Conservation (phyloP, 441 rosid genomes). For the Euphorbia celastroides region DNA sequence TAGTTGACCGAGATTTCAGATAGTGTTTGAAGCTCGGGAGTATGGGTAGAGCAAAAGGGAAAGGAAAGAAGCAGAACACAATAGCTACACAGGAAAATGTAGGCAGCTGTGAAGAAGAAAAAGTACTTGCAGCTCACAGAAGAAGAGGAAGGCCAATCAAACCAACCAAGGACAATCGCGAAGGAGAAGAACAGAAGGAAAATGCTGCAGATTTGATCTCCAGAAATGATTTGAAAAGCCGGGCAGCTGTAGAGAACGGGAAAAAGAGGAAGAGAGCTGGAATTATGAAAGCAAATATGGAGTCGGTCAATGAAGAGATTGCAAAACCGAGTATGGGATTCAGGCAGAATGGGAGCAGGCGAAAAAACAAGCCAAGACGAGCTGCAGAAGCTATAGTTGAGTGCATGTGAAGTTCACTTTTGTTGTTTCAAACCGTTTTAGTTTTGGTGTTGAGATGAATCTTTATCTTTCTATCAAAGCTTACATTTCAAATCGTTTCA, state of each 20-base stretch:
- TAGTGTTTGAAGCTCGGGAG: slow-evolving; percentile 2
- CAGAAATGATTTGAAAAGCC: slow-evolving; percentile 32
- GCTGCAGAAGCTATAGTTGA: slow-evolving; percentile 23
- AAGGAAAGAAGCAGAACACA: slow-evolving; percentile 53
- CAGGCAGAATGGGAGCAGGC: slow-evolving; percentile 16
- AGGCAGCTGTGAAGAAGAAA: slow-evolving; percentile 57
- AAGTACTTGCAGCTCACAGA: slow-evolving; percentile 38
- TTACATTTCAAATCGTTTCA: background rate
- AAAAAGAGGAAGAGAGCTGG: slow-evolving; percentile 40
- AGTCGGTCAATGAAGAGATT: slow-evolving; percentile 42
- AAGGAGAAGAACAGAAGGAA: slow-evolving; percentile 34
- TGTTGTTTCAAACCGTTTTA: background rate
- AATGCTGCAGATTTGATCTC: slow-evolving; percentile 34
- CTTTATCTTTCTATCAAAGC: background rate
- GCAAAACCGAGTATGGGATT: slow-evolving; percentile 13
- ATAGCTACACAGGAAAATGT: slow-evolving; percentile 36
- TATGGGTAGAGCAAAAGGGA: slow-evolving; percentile 74
- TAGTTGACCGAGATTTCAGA: slow-evolving; percentile 2
- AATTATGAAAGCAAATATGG: slow-evolving; percentile 28
- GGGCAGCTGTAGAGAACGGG: slow-evolving; percentile 37
- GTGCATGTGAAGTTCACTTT: slow-evolving; percentile 13
- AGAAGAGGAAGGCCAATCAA: slow-evolving; percentile 71
- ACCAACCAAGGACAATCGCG: slow-evolving; percentile 37
- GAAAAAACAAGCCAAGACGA: slow-evolving; percentile 17
- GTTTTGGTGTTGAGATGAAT: background rate